phyloP scores from a whole-genome alignment of 2,329 filamentous ascomycete genomes.

The Fusarium sp. region DNA sequence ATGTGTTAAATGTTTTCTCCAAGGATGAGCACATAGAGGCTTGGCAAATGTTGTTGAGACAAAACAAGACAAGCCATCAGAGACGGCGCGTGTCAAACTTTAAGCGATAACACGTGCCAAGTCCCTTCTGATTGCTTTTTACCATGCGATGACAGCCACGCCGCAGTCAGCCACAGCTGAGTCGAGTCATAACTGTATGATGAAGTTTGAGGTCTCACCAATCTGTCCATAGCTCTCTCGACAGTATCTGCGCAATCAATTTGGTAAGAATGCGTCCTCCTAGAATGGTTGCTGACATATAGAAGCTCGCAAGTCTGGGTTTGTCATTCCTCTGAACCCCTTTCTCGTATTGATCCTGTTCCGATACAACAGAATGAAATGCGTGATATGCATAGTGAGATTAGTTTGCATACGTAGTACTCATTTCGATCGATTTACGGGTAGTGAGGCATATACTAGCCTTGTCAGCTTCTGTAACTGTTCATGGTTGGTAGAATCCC shows the following conservation, averaged over 20 bases:
- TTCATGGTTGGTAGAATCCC: neutral
- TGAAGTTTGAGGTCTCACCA: slow-evolving; percentile 5
- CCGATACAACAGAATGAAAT: slow-evolving; percentile 11
- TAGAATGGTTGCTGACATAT: neutral
- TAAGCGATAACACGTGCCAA: slow-evolving; percentile 44
- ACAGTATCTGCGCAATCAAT: neutral
- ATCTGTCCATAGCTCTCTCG: neutral
- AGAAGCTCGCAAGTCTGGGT: neutral
- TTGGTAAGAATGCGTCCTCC: neutral
- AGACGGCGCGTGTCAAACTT: slow-evolving; percentile 41
- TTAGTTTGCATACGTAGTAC: slow-evolving; percentile 14
- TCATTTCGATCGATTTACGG: slow-evolving; percentile 1
- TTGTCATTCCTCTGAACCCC: neutral
- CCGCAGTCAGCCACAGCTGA: slow-evolving; percentile 38
- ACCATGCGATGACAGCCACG: slow-evolving; percentile 26
- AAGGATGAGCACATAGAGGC: slow-evolving; percentile 10
- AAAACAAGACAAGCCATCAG: slow-evolving; percentile 27
- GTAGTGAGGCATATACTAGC: neutral
- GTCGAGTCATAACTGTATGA: slow-evolving; percentile 29
- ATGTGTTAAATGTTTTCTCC: slow-evolving; percentile 10
- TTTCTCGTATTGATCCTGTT: neutral
- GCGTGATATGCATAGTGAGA: slow-evolving; percentile 12
- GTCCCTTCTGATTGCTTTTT: slow-evolving; percentile 38
- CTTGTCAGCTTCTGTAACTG: neutral
- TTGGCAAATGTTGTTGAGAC: slow-evolving; percentile 32